These are phyloP conservation scores for Picocystis salinarum DNA, from an alignment of 139 green algal genomes.

Conservation along the genomic window DNA sequence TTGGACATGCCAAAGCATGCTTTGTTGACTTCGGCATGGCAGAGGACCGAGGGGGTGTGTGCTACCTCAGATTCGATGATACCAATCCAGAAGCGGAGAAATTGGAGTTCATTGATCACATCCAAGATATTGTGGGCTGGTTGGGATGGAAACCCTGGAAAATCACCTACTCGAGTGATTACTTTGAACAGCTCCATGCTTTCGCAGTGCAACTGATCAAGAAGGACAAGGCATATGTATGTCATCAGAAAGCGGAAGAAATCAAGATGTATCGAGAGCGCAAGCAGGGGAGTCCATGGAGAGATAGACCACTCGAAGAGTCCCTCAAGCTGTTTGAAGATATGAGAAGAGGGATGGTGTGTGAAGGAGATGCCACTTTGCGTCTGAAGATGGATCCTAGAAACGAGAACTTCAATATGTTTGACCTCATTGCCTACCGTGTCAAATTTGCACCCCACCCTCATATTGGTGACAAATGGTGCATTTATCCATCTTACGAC, in stretches of 20 bases:
- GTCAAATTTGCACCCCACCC: slow-evolving; percentile 80
- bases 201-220: slow-evolving; percentile 87
- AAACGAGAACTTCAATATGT: slow-evolving; percentile 97
- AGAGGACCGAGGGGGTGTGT: slow-evolving; percentile 50
- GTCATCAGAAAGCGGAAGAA: slow-evolving; percentile 83
- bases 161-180: slow-evolving; percentile 82
- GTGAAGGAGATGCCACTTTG: slow-evolving; percentile 80
- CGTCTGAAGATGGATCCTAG: slow-evolving; percentile 50
- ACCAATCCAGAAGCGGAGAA: slow-evolving; percentile 98
- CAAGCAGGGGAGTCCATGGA: slow-evolving; percentile 58
- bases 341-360: slow-evolving; percentile 71
- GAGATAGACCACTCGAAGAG: slow-evolving; percentile 69
- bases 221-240: slow-evolving; percentile 76
- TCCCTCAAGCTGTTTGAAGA: slow-evolving; percentile 82
- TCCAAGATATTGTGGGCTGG: slow-evolving; percentile 62
- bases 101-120: slow-evolving; percentile 95
- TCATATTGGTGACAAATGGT: slow-evolving; percentile 72
- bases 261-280: slow-evolving; percentile 70
- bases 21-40: slow-evolving; percentile 96
- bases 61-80: slow-evolving; percentile 90
- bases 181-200: slow-evolving; percentile 84
- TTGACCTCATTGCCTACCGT: slow-evolving; percentile 88
- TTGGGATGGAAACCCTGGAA: too few species aligned
- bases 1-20: slow-evolving; percentile 95
- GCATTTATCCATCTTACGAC: slow-evolving; percentile 98